Conservation (phyloP, 257 asterid genomes). For the Solanum piurae region DNA sequence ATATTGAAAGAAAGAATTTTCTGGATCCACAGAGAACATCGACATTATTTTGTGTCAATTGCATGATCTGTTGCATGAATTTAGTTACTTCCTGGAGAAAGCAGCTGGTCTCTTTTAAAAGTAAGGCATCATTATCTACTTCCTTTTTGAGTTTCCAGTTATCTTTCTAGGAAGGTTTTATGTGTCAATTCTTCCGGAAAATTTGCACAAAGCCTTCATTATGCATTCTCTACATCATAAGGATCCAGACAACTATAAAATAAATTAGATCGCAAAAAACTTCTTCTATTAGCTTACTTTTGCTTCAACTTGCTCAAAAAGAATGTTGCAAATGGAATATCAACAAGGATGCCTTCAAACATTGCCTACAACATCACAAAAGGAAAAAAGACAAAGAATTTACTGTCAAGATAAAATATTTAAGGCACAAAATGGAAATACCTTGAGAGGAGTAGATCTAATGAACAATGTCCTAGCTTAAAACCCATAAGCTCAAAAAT, state of each 20-base stretch:
- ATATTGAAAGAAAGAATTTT: neutral
- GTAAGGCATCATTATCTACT: neutral
- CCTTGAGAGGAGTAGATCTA: neutral
- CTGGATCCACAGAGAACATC: neutral
- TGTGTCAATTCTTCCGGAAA: neutral
- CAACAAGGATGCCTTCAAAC: conserved; percentile 97
- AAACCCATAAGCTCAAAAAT: neutral
- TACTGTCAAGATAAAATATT: neutral
- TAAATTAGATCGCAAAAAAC: neutral
- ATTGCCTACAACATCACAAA: conserved; percentile 56
- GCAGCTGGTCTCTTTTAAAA: neutral
- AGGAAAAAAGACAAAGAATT: neutral
- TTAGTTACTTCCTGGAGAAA: neutral
- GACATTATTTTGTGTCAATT: neutral
- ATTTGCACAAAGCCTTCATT: neutral
- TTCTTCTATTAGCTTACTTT: conserved; percentile 48
- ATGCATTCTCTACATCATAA: neutral
- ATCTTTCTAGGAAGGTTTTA: neutral
- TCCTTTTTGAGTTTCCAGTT: neutral
- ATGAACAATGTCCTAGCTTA: neutral
- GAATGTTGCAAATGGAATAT: conserved; percentile 96
- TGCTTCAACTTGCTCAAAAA: conserved; percentile 96
- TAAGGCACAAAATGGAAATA: neutral
- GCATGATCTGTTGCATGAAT: neutral
- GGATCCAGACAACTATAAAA: neutral